Evolutionary conservation across 2,329 filamentous ascomycete genomes (phyloP), one percentile per base, ranked within the genome.

Genomic region (Phaeosphaeria sp.): DNA sequence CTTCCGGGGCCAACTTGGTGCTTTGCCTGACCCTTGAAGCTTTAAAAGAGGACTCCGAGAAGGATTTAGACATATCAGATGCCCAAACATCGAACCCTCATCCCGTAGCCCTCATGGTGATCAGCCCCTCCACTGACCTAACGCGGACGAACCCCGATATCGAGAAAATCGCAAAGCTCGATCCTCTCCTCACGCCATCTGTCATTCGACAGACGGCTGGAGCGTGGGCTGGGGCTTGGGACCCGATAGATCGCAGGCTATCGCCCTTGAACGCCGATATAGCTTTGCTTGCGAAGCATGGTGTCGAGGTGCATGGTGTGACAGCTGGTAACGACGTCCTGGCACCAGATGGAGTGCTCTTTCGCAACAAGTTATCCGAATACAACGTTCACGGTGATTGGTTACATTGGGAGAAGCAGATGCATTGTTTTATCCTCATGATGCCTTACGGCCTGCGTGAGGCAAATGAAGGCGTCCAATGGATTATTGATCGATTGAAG

Each of bases 361-460:
- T 86, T 49, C 68, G 82, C 5, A 78, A 84, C 2, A 79, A 77
- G 53, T 82, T 80, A 6, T 73, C 75, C 25, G 68, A 80, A 44
- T 66, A 73, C 17, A 67, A 71, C 0, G 78, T 87, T 0, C 49
- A 71, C 1, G 85, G 85, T 0, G 76, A 83, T 54, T 87, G 85
- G 86, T 62, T 88, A 42, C 76, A 85, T 10, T 88, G 85, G 85
- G 80, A 85, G 18, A 81, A 81, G 18, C 83, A 87, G 72, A 87
- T 88, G 83, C 85, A 88, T 69, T 85, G 83, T 58, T 87, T 87
- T 52, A 79, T 83, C 1, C 68, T 87, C 36, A 80, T 82, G 1
- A 81, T 79, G 46, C 72, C 76, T 1, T 86, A 83, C 60, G 78
- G 78, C 0, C 39, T 86, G 23, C 72, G 67, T 4, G 84, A 87